These are phyloP conservation scores for Talaromyces adpressus DNA, from an alignment of 495 filamentous ascomycete genomes.

Conservation along the genomic window DNA sequence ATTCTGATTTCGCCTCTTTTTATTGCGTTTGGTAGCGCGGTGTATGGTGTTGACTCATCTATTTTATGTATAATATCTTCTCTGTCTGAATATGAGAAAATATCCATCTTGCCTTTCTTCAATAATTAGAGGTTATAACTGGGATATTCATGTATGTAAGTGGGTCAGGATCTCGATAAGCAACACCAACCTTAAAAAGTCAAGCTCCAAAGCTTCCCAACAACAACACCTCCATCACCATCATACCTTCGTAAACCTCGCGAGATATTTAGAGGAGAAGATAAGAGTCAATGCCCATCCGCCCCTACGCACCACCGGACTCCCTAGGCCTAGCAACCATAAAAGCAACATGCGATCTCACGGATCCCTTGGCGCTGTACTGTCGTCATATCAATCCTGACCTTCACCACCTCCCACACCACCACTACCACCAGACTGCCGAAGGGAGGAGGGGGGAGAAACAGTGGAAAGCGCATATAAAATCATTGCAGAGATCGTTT, in stretches of 20 bases:
- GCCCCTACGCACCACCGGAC: not conserved
- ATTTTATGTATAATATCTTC: not conserved
- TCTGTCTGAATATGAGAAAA: not conserved
- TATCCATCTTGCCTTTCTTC: not conserved
- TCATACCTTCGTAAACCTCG: no score
- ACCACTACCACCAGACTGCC: not conserved
- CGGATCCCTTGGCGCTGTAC: slow-evolving; percentile 5
- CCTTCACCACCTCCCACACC: not conserved
- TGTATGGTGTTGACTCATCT: not conserved
- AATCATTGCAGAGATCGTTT: not conserved
- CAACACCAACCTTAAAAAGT: not conserved
- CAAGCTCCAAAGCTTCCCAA: not conserved
- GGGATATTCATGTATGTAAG: not conserved
- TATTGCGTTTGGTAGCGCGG: not conserved
- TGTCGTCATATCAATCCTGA: not conserved
- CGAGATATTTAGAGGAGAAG: no score
- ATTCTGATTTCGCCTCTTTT: not conserved
- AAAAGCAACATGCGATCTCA: slow-evolving; percentile 5
- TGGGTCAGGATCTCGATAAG: not conserved
- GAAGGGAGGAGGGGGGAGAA: not conserved
- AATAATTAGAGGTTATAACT: no score
- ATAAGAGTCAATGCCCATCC: slow-evolving; percentile 2
- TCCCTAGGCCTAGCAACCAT: not conserved
- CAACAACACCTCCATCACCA: not conserved
- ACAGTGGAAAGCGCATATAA: slow-evolving; percentile 4